phyloP scores from a whole-genome alignment of 2,329 filamentous ascomycete species.

The Fusarium newnesense region DNA sequence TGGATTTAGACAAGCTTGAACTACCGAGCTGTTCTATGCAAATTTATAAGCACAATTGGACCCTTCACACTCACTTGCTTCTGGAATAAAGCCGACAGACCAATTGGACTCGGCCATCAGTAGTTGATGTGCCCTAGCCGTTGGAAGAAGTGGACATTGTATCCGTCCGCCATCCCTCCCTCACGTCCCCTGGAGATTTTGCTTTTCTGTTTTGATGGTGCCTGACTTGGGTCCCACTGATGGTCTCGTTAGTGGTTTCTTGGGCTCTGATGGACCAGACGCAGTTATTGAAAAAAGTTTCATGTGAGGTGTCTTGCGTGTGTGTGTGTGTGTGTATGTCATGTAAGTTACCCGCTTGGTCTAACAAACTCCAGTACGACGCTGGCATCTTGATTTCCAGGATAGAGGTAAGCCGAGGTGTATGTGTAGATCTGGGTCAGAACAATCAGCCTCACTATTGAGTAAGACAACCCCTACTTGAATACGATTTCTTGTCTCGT shows the following conservation, averaged over 20 bases:
- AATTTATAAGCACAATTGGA: neutral
- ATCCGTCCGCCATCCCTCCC: conserved; percentile 15
- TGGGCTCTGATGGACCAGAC: conserved; percentile 11
- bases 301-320: conserved; percentile 21
- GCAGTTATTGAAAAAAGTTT: conserved; percentile 5
- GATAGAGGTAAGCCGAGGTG: neutral
- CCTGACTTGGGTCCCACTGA: conserved; percentile 36
- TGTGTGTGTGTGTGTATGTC: neutral
- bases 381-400: conserved; percentile 1
- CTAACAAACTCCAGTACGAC: conserved; percentile 12
- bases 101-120: conserved; percentile 7
- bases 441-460: neutral
- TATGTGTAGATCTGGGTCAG: neutral
- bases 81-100: conserved; percentile 22
- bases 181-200: conserved; percentile 30
- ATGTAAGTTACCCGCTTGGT: neutral
- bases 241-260: conserved; percentile 29
- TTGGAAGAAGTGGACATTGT: conserved; percentile 28
- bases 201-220: conserved; percentile 28
- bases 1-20: neutral
- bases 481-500: neutral
- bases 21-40: neutral
- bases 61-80: conserved; percentile 10
- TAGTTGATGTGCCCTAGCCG: conserved; percentile 24
- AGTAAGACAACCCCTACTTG: neutral